These are phyloP conservation scores for Nannizziopsis arthrosporioides DNA, from an alignment of 2,329 filamentous ascomycete species.

Conservation along the genomic window DNA sequence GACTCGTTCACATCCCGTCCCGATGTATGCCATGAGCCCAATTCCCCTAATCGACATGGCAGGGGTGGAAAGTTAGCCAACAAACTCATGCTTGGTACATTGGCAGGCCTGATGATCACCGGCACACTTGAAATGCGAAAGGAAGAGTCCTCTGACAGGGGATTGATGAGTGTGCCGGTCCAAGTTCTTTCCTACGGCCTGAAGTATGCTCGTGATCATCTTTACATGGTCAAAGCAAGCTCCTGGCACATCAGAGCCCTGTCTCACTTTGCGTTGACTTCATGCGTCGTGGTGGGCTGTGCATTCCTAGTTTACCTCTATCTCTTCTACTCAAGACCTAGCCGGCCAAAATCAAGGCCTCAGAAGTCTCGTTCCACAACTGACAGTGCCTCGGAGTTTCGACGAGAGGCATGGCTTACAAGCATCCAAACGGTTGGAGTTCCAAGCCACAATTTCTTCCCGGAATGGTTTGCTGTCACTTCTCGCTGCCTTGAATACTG, in stretches of 20 bases:
- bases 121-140: constrained; percentile 63
- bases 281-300: constrained; percentile 42
- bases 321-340: constrained; percentile 46
- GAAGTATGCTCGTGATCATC: constrained; percentile 19
- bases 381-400: constrained; percentile 71
- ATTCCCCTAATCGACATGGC: constrained; percentile 28
- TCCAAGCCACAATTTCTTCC: constrained; percentile 71
- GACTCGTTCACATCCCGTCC: constrained; percentile 22
- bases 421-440: constrained; percentile 88
- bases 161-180: constrained; percentile 54
- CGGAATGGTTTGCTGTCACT: constrained; percentile 69
- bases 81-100: constrained; percentile 84
- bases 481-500: constrained; percentile 75
- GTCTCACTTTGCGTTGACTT: constrained; percentile 39
- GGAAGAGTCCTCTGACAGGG: constrained; percentile 50
- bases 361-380: constrained; percentile 33
- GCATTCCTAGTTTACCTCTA: constrained; percentile 48
- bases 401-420: constrained; percentile 82
- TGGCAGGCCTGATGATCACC: constrained; percentile 83
- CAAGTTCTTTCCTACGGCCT: constrained; percentile 40
- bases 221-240: constrained; percentile 17
- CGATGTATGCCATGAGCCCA: constrained; percentile 22
- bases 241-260: constrained; percentile 31
- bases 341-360: constrained; percentile 36
- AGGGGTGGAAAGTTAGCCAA: constrained; percentile 44